Evolutionary conservation across 106 monocot species (phyloP).

Genomic region (Dendrobium officinale): DNA sequence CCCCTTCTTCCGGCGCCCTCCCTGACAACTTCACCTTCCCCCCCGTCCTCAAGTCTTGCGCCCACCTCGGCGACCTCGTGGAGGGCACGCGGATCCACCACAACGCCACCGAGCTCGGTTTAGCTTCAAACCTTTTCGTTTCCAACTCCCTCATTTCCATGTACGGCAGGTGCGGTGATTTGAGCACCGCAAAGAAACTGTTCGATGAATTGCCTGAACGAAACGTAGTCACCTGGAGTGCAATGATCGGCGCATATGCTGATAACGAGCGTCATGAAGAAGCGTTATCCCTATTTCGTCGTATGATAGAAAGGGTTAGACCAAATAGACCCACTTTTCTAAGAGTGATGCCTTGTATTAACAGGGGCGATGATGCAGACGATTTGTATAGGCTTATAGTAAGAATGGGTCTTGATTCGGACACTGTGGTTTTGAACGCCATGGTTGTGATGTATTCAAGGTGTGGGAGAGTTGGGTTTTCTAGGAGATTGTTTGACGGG

Average conservation of each 20-base stretch:
- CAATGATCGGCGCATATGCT: conserved; percentile 24
- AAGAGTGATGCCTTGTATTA: conserved; percentile 35
- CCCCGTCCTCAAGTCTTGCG: conserved; percentile 40
- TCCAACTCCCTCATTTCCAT: conserved; percentile 38
- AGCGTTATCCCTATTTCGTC: conserved; percentile 19
- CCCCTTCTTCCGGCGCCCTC: neutral
- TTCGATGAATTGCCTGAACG: conserved; percentile 29
- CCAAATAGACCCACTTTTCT: conserved; percentile 41
- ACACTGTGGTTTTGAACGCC: conserved; percentile 31
- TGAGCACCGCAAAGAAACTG: conserved; percentile 9
- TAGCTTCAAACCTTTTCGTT: conserved; percentile 14
- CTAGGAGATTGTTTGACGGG: conserved; percentile 37
- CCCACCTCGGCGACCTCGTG: conserved; percentile 18
- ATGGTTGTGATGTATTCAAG: conserved; percentile 33
- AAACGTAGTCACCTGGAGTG: conserved; percentile 32
- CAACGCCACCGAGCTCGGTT: neutral
- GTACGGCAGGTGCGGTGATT: conserved; percentile 29
- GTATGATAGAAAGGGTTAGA: conserved; percentile 23
- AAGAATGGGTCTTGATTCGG: conserved; percentile 20
- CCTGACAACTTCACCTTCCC: conserved; percentile 51
- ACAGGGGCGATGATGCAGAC: conserved; percentile 22
- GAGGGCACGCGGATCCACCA: conserved; percentile 17
- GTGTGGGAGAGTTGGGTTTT: conserved; percentile 30
- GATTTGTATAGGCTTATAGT: conserved; percentile 23
- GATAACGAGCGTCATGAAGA: conserved; percentile 11